Evolutionary conservation across 129 eudicot genomes (phyloP).

Genomic region (Tanacetum coccineum): DNA sequence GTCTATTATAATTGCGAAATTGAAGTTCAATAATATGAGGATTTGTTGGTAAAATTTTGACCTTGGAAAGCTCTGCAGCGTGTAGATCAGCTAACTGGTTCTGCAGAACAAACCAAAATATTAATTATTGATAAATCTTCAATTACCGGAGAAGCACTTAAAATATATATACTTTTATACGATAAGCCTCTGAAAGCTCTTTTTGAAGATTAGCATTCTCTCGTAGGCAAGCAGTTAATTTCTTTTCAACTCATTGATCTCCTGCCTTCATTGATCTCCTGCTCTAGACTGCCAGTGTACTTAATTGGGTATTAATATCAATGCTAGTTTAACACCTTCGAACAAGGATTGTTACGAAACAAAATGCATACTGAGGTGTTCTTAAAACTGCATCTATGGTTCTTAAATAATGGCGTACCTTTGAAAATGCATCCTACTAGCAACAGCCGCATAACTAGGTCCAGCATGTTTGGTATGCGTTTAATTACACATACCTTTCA

Average conservation of each 20-base stretch:
- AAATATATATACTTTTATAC: conserved; percentile 50
- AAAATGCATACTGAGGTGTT: no score
- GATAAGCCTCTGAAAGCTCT: conserved; percentile 91
- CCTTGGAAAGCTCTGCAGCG: conserved; percentile 88
- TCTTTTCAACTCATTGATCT: conserved; percentile 58
- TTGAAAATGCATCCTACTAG: conserved; percentile 69
- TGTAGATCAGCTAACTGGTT: no score
- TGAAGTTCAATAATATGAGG: not conserved
- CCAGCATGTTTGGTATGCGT: conserved; percentile 88
- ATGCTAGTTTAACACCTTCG: conserved; percentile 4
- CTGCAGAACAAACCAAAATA: no score
- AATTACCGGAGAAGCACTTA: not conserved
- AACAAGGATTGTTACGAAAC: conserved; percentile 10
- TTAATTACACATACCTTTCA: no score
- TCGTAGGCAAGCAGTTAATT: conserved; percentile 57
- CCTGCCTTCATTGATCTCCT: conserved; percentile 73
- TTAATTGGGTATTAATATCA: conserved; percentile 36
- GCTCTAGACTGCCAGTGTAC: conserved; percentile 93
- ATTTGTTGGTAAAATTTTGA: conserved; percentile 21
- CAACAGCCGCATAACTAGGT: conserved; percentile 74
- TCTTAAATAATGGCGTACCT: no score
- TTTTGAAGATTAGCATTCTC: conserved; percentile 75
- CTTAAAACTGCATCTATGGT: no score
- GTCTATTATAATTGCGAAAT: not conserved
- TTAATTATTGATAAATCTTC: no score